A percentile compares a stretch with the other conserved stretches of the same genome.
These are phyloP conservation scores for Penicillium canescens DNA, from an alignment of 495 filamentous ascomycete genomes.

Conservation along the genomic window DNA sequence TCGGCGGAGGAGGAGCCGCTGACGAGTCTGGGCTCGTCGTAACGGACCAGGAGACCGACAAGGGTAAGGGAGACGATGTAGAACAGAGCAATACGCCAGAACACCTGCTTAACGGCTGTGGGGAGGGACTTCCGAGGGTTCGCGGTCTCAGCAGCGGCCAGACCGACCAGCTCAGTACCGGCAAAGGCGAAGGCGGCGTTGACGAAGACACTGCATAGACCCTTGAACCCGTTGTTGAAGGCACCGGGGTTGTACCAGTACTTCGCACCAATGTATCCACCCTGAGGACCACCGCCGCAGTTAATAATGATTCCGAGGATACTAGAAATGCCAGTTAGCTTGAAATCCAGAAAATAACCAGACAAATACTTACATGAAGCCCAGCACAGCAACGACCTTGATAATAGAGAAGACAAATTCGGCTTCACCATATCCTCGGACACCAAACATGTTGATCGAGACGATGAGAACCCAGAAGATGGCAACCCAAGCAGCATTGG, in stretches of 20 bases:
- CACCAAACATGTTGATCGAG: conserved; percentile 80
- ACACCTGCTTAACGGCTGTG: conserved; percentile 88
- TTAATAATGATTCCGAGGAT: conserved; percentile 79
- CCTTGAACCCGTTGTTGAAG: conserved; percentile 92
- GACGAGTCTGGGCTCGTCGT: conserved; percentile 61
- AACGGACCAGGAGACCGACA: conserved; percentile 75
- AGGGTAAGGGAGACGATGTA: conserved; percentile 75
- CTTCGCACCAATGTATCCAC: conserved; percentile 78
- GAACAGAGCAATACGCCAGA: conserved; percentile 91
- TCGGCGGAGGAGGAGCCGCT: conserved; percentile 56
- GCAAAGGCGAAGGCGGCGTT: conserved; percentile 91
- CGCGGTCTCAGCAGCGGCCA: conserved; percentile 83
- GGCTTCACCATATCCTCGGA: conserved; percentile 86
- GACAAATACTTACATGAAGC: conserved; percentile 71
- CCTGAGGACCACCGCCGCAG: conserved; percentile 72
- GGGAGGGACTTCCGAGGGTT: conserved; percentile 87
- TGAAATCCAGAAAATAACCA: neutral
- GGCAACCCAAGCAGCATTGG: conserved; percentile 80
- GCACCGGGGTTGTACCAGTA: conserved; percentile 87
- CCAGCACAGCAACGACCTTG: conserved; percentile 85
- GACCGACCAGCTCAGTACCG: conserved; percentile 90
- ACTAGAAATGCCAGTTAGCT: conserved; percentile 38
- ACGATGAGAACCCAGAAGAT: conserved; percentile 77
- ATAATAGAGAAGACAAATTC: conserved; percentile 86
- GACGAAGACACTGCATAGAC: conserved; percentile 90